Evolutionary conservation across 2,329 filamentous ascomycete genomes (phyloP), one percentile per base, ranked within the genome.

Genomic region (Fusarium sublunatum): DNA sequence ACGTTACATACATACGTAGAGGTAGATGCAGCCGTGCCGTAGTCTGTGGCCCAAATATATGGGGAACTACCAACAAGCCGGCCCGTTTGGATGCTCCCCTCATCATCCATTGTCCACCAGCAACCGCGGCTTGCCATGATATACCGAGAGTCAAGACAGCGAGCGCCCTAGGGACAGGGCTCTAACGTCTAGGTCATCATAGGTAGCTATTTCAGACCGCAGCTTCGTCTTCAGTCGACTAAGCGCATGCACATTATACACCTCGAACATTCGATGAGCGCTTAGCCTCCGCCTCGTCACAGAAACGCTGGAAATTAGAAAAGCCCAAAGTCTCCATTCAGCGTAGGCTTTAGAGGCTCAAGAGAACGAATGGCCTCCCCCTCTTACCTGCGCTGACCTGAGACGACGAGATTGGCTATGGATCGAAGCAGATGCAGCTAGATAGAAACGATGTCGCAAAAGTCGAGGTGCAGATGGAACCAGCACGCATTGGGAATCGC

Each of bases 321-420:
- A 31, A 41, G 12, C 34, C 43, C 5, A 32, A 29, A 59, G 44
- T 41, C 28, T 22, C 42, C 52, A 56, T 31, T 34, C 44, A 25
- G 19, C 25, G 19, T 31, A 13, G 32, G 6, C 44, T 26, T 5
- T 24, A 48, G 57, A 60, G 48, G 32, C 48, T 61, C 42, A 48
- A 48, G 32, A 47, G 22, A 19, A 46, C 56, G 41, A 41, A 57
- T 61, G 56, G 48, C 42, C 52, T 58, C 43, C 54, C 60, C 60
- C 64, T 67, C 64, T 39, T 53, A 38, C 55, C 53, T 54, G 46
- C 57, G 40, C 42, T 49, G 60, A 58, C 55, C 61, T 70, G 61
- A 67, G 67, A 70, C 64, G 64, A 60, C 51, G 53, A 67, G 65
- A 70, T 69, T 69, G 64, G 54, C 56, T 42, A 58, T 64, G 61